Evolutionary conservation across 495 filamentous ascomycete genomes (phyloP).

Genomic region (Rhizodiscina lignyota): DNA sequence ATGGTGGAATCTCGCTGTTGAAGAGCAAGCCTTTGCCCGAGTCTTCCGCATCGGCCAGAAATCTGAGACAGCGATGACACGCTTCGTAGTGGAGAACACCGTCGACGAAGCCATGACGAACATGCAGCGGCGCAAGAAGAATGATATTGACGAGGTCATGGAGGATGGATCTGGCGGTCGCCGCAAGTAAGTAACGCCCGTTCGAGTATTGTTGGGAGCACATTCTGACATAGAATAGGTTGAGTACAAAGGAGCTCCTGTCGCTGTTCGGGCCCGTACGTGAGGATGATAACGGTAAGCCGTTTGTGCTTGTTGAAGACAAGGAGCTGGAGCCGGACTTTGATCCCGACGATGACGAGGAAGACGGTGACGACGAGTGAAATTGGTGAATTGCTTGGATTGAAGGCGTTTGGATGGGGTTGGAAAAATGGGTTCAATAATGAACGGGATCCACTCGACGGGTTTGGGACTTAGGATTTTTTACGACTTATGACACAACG

Average conservation of each 20-base stretch:
- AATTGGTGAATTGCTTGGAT: too few species aligned
- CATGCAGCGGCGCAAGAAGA: conserved; percentile 20
- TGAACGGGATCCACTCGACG: too few species aligned
- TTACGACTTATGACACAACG: too few species aligned
- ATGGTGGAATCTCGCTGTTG: conserved; percentile 24
- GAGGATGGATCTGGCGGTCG: too few species aligned
- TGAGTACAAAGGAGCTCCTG: conserved; percentile 15
- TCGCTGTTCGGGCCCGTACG: conserved; percentile 14
- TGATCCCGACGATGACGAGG: conserved; percentile 5
- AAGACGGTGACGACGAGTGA: too few species aligned
- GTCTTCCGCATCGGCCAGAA: conserved; percentile 46
- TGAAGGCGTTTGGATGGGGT: too few species aligned
- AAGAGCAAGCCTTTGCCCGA: conserved; percentile 42
- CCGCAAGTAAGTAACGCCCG: too few species aligned
- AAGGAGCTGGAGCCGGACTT: conserved; percentile 5
- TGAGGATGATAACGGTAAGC: conserved; percentile 12
- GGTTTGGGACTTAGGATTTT: too few species aligned
- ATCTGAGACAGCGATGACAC: conserved; percentile 33
- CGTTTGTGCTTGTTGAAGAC: conserved; percentile 18
- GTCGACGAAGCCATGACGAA: conserved; percentile 35
- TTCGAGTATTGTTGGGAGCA: too few species aligned
- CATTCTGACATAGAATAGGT: too few species aligned
- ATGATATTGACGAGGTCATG: conserved; percentile 19
- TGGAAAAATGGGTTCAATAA: too few species aligned
- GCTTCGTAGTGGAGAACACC: conserved; percentile 30